phyloP scores from a whole-genome alignment of 169 alveolate species.

The Plasmodium gaboni region DNA sequence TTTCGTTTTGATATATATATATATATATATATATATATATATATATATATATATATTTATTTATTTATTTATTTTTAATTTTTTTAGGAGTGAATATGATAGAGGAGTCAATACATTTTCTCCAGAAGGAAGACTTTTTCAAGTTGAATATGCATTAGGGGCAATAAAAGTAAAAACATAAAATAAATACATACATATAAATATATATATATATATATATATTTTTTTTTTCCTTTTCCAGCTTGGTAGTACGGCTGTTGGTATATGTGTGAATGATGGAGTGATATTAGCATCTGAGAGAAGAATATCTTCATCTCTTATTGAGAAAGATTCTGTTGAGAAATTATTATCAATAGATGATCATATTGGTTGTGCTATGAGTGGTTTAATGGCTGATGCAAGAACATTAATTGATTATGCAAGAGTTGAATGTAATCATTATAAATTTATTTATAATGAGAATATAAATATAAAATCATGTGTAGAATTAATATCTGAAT shows the following conservation, averaged over 20 bases:
- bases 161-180: slow-evolving; percentile 91
- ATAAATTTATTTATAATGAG: slow-evolving; percentile 96
- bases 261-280: slow-evolving; percentile 96
- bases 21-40: background rate
- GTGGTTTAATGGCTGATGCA: slow-evolving; percentile 99
- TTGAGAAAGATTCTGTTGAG: slow-evolving; percentile 94
- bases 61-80: background rate
- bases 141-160: slow-evolving; percentile 97
- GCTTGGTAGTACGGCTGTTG: slow-evolving; percentile 99
- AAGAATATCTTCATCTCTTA: slow-evolving; percentile 91
- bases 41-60: background rate
- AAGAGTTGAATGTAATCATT: slow-evolving; percentile 97
- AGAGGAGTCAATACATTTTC: slow-evolving; percentile 99
- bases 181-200: background rate
- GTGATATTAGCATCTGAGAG: slow-evolving; percentile 97
- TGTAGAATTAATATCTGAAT: slow-evolving; percentile 94
- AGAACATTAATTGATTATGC: slow-evolving; percentile 98
- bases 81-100: slow-evolving; percentile 96
- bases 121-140: slow-evolving; percentile 98
- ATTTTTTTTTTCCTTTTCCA: slow-evolving; percentile 9
- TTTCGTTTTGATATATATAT: no score
- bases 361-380: slow-evolving; percentile 97
- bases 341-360: slow-evolving; percentile 95
- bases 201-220: background rate
- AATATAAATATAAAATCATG: slow-evolving; percentile 93